A percentile compares a stretch with the other conserved stretches of the same genome.
phyloP scores from a whole-genome alignment of 805 yeast species.

The Saccharomycopsis capsularis region DNA sequence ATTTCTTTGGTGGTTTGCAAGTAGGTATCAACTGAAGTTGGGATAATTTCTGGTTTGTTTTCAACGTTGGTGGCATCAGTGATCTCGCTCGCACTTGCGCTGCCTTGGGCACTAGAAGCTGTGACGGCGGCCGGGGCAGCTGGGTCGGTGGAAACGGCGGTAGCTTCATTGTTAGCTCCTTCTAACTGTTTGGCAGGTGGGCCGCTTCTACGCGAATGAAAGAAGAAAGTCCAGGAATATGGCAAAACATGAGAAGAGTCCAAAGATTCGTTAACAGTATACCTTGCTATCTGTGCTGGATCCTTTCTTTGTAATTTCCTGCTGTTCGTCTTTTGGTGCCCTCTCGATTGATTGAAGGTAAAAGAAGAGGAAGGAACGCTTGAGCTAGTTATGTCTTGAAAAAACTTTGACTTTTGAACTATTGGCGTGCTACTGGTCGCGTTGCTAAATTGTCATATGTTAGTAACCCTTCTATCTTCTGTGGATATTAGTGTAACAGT shows the following conservation, averaged over 20 bases:
- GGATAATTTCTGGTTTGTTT: not conserved
- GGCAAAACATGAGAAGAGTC: constrained; percentile 16
- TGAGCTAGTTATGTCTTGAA: constrained; percentile 1
- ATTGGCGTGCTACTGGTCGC: not conserved
- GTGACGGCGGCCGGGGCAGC: constrained; percentile 2
- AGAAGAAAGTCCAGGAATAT: constrained; percentile 19
- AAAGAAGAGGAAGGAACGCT: not conserved
- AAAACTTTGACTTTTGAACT: constrained; percentile 10
- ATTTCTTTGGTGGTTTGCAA: constrained; percentile 17
- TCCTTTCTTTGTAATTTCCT: not conserved
- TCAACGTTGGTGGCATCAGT: no score
- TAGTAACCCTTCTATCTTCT: not conserved
- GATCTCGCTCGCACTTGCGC: constrained; percentile 10
- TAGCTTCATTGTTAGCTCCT: not conserved
- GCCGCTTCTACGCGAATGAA: constrained; percentile 15
- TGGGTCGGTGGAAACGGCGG: not conserved
- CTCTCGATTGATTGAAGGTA: not conserved
- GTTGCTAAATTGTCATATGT: no score
- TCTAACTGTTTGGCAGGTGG: not conserved
- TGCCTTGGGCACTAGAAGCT: not conserved
- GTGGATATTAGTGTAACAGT: not conserved
- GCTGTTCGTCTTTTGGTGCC: not conserved
- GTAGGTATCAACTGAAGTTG: constrained; percentile 10
- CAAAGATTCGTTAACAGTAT: constrained; percentile 1
- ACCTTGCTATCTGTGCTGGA: constrained; percentile 7